phyloP scores from a whole-genome alignment of 306 rosid species.

The Bauhinia variegata region DNA sequence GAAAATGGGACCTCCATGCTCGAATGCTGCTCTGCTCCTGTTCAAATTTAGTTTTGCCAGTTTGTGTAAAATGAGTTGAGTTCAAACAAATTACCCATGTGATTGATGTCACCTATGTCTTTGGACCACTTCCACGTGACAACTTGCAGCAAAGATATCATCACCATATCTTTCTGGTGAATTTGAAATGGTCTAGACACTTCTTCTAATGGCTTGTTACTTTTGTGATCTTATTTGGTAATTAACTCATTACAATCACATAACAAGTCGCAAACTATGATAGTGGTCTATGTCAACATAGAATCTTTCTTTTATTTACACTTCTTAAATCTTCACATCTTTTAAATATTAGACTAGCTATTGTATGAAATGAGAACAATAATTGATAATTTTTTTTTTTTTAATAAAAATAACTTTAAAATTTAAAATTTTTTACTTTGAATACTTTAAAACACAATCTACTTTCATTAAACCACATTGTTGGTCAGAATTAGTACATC shows the following conservation, averaged over 20 bases:
- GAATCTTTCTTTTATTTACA: too few species aligned
- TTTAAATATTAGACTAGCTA: too few species aligned
- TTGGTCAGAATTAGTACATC: too few species aligned
- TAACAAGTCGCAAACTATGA: background rate
- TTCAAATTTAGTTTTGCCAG: slow-evolving; percentile 48
- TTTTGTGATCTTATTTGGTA: slow-evolving; percentile 6
- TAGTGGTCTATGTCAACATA: too few species aligned
- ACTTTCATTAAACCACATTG: too few species aligned
- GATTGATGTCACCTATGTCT: slow-evolving; percentile 40
- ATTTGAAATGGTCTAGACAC: background rate
- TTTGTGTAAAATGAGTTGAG: slow-evolving; percentile 38
- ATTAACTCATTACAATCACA: background rate
- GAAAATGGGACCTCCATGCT: slow-evolving; percentile 46
- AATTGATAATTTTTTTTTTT: too few species aligned
- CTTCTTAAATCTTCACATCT: too few species aligned
- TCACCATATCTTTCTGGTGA: background rate
- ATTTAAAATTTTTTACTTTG: too few species aligned
- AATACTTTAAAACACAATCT: too few species aligned
- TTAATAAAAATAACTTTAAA: too few species aligned
- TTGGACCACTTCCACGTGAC: slow-evolving; percentile 44
- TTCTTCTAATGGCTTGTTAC: background rate
- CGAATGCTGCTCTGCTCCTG: slow-evolving; percentile 18
- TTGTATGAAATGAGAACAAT: too few species aligned
- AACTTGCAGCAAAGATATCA: slow-evolving; percentile 24
- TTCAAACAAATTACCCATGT: slow-evolving; percentile 49